Evolutionary conservation across 2,329 filamentous ascomycete species (phyloP).

Genomic region (Emmonsia crescens): DNA sequence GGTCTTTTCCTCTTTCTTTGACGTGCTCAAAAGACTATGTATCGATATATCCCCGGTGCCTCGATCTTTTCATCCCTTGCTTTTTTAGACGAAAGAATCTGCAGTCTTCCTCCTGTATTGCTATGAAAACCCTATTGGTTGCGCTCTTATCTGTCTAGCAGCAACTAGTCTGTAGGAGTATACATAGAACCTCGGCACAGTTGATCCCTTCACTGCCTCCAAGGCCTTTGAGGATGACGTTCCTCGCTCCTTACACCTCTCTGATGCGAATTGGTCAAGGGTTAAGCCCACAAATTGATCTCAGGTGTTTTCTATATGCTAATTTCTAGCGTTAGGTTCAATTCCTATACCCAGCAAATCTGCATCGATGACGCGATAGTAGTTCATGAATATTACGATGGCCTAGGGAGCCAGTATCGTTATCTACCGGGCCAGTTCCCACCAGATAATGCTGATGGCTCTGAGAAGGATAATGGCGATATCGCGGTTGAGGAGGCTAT

Average conservation of each 20-base stretch:
- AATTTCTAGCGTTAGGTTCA: constrained; percentile 17
- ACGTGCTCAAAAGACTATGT: neutral
- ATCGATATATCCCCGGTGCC: neutral
- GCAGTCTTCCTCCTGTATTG: neutral
- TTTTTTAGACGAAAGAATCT: neutral
- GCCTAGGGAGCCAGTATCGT: neutral
- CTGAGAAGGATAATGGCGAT: neutral
- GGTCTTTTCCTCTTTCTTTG: neutral
- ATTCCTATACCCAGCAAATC: constrained; percentile 32
- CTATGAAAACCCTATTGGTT: neutral
- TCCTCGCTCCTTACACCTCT: constrained; percentile 28
- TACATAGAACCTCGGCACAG: neutral
- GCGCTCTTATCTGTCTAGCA: neutral
- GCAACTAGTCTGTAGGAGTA: neutral
- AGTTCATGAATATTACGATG: constrained; percentile 12
- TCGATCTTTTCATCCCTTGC: neutral
- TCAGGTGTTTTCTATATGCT: constrained; percentile 7
- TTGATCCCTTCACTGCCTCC: neutral
- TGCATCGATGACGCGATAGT: constrained; percentile 28
- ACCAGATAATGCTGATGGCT: neutral
- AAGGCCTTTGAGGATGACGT: constrained; percentile 17
- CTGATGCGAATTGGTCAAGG: constrained; percentile 26
- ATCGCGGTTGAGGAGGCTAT: neutral
- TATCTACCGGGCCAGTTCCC: constrained; percentile 3
- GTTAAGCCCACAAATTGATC: constrained; percentile 1